phyloP scores from a whole-genome alignment of 768 basidiomycete genomes.

The Pleurotus tuber-regium region DNA sequence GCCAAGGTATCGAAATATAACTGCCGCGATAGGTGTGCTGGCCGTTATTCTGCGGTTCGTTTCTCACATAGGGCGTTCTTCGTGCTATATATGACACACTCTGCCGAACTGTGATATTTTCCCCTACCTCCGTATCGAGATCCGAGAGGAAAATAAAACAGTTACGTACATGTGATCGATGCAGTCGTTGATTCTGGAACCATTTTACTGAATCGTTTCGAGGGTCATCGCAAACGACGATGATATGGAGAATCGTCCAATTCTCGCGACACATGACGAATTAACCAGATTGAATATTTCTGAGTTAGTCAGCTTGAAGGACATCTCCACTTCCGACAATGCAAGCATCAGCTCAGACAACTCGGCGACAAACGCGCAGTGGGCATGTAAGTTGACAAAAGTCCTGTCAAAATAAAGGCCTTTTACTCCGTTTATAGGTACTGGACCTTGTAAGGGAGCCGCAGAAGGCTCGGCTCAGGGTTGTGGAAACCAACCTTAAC shows the following conservation, averaged over 20 bases:
- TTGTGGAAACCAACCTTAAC: background rate
- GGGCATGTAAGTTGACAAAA: background rate
- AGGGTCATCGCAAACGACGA: background rate
- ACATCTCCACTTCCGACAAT: background rate
- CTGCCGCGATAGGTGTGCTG: no score
- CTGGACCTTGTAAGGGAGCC: background rate
- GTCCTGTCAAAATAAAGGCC: no score
- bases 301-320: background rate
- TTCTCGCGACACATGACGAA: constrained; percentile 6
- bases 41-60: no score
- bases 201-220: constrained; percentile 2
- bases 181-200: constrained; percentile 6
- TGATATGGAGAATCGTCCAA: constrained; percentile 1
- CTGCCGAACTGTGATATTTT: background rate
- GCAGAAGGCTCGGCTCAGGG: background rate
- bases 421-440: no score
- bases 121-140: constrained; percentile 1
- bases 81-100: background rate
- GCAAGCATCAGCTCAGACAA: background rate
- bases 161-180: constrained; percentile 11
- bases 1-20: background rate
- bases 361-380: background rate
- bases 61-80: background rate
- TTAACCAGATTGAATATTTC: background rate
- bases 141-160: constrained; percentile 6